Percentiles rank a stretch among this genome's conserved stretches.
Conservation (phyloP, 2,329 filamentous ascomycete species). For the Stemphylium lycopersici region DNA sequence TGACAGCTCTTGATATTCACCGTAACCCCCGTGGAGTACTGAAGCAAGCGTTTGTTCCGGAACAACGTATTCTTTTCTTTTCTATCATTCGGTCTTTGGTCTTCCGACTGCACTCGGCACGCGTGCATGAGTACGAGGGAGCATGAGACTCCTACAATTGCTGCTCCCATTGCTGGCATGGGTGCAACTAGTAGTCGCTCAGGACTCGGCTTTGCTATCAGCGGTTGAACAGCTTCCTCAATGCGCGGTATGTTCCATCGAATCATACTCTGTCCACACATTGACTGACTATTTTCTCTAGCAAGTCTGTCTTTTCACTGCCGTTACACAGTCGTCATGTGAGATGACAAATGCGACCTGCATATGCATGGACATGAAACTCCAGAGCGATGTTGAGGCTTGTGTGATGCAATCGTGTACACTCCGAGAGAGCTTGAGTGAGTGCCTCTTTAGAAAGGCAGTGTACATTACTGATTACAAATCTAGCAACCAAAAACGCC, state of each 20-base stretch:
- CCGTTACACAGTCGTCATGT: constrained; percentile 18
- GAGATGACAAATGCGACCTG: constrained; percentile 18
- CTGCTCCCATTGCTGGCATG: constrained; percentile 24
- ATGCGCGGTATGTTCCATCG: constrained; percentile 26
- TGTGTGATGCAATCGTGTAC: constrained; percentile 25
- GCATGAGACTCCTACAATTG: constrained; percentile 24
- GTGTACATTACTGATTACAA: constrained; percentile 1
- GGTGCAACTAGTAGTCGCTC: constrained; percentile 21
- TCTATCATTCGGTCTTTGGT: background rate
- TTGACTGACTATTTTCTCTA: constrained; percentile 8
- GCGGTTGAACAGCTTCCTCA: constrained; percentile 20
- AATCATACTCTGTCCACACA: background rate
- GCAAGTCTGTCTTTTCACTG: constrained; percentile 21
- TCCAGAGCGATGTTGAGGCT: constrained; percentile 16
- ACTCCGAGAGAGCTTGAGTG: constrained; percentile 23
- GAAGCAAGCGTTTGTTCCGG: constrained; percentile 1
- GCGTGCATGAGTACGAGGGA: constrained; percentile 7
- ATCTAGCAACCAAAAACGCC: constrained; percentile 51
- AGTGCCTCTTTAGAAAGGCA: background rate
- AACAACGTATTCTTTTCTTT: background rate
- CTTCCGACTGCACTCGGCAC: background rate
- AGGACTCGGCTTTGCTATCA: constrained; percentile 16
- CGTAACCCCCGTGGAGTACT: background rate
- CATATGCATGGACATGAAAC: constrained; percentile 22
- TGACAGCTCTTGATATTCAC: constrained; percentile 10